Conservation (phyloP, 768 basidiomycete species). For the Cyclocybe aegerita region DNA sequence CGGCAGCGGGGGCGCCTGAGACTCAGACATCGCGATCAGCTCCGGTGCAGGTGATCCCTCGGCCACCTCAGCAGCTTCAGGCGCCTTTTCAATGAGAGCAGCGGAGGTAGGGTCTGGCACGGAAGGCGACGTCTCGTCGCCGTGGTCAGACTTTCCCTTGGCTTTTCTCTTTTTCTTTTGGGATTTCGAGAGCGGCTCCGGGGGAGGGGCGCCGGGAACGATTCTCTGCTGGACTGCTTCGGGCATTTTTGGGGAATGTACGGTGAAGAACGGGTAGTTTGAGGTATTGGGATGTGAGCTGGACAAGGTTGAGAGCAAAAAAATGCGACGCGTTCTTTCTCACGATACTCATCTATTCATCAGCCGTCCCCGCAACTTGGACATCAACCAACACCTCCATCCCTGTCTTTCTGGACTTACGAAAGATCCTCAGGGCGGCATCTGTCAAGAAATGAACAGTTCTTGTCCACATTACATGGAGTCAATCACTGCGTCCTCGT, state of each 20-base stretch:
- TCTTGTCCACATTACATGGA: too few relatives aligned
- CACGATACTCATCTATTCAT: conserved; percentile 19
- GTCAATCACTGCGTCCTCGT: too few relatives aligned
- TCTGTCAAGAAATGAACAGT: too few relatives aligned
- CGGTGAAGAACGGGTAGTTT: conserved; percentile 12
- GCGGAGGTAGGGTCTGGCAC: conserved; percentile 43
- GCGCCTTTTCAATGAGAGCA: conserved; percentile 49
- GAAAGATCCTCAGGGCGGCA: too few relatives aligned
- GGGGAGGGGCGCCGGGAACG: conserved; percentile 78
- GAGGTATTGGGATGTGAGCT: conserved; percentile 17
- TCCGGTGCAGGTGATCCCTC: conserved; percentile 49
- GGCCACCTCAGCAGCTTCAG: conserved; percentile 44
- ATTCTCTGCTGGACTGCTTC: conserved; percentile 46
- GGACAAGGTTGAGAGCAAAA: conserved; percentile 24
- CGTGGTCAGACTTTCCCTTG: conserved; percentile 39
- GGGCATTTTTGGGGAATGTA: conserved; percentile 31
- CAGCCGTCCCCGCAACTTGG: not conserved
- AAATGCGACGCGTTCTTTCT: conserved; percentile 31
- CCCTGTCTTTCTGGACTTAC: not conserved
- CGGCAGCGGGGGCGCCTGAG: conserved; percentile 36
- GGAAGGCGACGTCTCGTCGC: conserved; percentile 47
- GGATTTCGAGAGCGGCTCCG: conserved; percentile 56
- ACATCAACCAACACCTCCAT: not conserved
- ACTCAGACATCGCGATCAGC: conserved; percentile 38
- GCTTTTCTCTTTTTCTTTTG: conserved; percentile 70